Evolutionary conservation across 2,329 filamentous ascomycete genomes (phyloP).

Genomic region (Ploettnerulaceae sp.): DNA sequence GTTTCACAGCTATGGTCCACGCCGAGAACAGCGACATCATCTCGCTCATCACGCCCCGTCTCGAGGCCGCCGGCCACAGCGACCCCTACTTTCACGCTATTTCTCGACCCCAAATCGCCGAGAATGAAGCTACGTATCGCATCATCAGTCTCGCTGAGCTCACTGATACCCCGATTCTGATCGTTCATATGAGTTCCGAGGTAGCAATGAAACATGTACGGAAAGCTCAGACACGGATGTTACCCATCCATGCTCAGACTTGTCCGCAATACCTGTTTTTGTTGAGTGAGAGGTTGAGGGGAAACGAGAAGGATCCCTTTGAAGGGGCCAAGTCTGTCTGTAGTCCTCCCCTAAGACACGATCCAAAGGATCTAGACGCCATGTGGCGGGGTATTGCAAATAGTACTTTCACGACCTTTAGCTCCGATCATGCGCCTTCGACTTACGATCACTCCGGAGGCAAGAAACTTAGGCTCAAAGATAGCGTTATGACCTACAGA

Average conservation of each 20-base stretch:
- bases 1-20: slow-evolving; percentile 46
- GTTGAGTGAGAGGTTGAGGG: slow-evolving; percentile 43
- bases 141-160: slow-evolving; percentile 46
- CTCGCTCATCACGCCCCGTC: slow-evolving; percentile 38
- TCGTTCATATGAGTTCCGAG: slow-evolving; percentile 48
- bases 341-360: slow-evolving; percentile 46
- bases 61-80: slow-evolving; percentile 38
- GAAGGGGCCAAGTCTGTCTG: slow-evolving; percentile 52
- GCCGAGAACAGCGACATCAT: slow-evolving; percentile 46
- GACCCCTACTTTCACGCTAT: slow-evolving; percentile 43
- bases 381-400: slow-evolving; percentile 49
- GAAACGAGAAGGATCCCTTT: slow-evolving; percentile 37
- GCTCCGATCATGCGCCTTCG: slow-evolving; percentile 34
- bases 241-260: slow-evolving; percentile 52
- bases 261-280: slow-evolving; percentile 55
- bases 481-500: slow-evolving; percentile 20
- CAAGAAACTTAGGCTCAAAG: slow-evolving; percentile 22
- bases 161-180: slow-evolving; percentile 46
- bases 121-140: slow-evolving; percentile 47
- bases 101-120: slow-evolving; percentile 41
- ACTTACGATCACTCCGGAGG: slow-evolving; percentile 23
- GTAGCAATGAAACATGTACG: slow-evolving; percentile 45
- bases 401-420: slow-evolving; percentile 50
- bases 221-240: slow-evolving; percentile 44
- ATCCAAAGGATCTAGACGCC: slow-evolving; percentile 43